A percentile compares a stretch with the other conserved stretches of the same genome.
Evolutionary conservation across 2,329 filamentous ascomycete species (phyloP).

Genomic region (Colletotrichum cuscutae): DNA sequence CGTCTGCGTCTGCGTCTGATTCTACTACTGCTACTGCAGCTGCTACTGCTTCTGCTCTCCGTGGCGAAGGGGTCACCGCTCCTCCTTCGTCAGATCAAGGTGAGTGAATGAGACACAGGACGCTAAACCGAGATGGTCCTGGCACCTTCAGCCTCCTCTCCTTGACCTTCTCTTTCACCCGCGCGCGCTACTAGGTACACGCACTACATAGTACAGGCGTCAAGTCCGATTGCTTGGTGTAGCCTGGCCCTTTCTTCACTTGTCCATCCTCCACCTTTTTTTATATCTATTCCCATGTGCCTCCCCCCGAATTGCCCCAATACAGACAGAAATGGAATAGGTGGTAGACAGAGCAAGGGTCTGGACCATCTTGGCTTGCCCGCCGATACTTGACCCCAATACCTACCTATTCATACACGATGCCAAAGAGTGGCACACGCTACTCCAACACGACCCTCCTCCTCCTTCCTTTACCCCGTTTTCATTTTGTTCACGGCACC

Average conservation of each 20-base stretch:
- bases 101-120: constrained; percentile 15
- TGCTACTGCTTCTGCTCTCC: not conserved
- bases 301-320: not conserved
- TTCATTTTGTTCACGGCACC: constrained; percentile 1
- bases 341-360: not conserved
- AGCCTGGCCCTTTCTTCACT: not conserved
- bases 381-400: not conserved
- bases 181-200: not conserved
- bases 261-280: constrained; percentile 13
- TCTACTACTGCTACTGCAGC: not conserved
- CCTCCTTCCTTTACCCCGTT: not conserved
- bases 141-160: constrained; percentile 10
- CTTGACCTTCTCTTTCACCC: not conserved
- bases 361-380: constrained; percentile 27
- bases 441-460: not conserved
- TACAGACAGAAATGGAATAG: not conserved
- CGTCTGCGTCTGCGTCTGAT: not conserved
- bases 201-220: not conserved
- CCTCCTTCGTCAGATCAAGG: constrained; percentile 19
- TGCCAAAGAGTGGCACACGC: constrained; percentile 20
- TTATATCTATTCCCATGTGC: not conserved
- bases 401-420: constrained; percentile 8
- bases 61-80: constrained; percentile 20
- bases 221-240: not conserved
- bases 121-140: constrained; percentile 17